These are phyloP conservation scores for Hypoxylon lenormandii DNA, from an alignment of 495 filamentous ascomycete genomes.

Conservation along the genomic window DNA sequence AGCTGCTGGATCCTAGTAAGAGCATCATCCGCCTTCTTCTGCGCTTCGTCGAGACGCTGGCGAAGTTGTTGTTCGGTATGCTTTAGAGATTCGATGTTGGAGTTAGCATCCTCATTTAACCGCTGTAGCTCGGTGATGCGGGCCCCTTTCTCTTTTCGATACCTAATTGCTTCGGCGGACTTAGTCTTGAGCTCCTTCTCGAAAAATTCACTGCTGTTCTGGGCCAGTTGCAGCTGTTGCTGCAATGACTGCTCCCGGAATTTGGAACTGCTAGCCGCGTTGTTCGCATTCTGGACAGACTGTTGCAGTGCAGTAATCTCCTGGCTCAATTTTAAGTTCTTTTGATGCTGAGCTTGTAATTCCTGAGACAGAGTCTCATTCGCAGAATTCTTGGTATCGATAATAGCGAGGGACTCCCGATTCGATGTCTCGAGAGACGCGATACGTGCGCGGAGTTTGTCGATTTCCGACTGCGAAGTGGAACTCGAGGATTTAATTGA, in stretches of 20 bases:
- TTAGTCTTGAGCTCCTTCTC: constrained; percentile 91
- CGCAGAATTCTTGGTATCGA: constrained; percentile 89
- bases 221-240: constrained; percentile 86
- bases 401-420: constrained; percentile 83
- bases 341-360: constrained; percentile 85
- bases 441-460: constrained; percentile 80
- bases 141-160: constrained; percentile 91
- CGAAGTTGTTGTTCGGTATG: constrained; percentile 83
- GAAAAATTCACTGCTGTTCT: constrained; percentile 90
- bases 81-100: constrained; percentile 78
- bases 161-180: constrained; percentile 83
- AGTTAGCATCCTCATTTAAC: constrained; percentile 82
- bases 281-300: constrained; percentile 80
- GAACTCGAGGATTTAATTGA: constrained; percentile 79
- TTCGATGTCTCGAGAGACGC: constrained; percentile 88
- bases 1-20: constrained; percentile 83
- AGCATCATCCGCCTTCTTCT: constrained; percentile 85
- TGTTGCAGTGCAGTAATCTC: constrained; percentile 84
- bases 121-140: constrained; percentile 88
- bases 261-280: constrained; percentile 77
- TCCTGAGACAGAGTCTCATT: constrained; percentile 88
- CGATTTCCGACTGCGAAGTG: constrained; percentile 79
- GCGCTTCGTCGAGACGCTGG: constrained; percentile 81
- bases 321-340: constrained; percentile 81
- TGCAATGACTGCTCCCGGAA: constrained; percentile 88